phyloP scores from a whole-genome alignment of 345 rosid genomes.

The Corchorus capsularis region DNA sequence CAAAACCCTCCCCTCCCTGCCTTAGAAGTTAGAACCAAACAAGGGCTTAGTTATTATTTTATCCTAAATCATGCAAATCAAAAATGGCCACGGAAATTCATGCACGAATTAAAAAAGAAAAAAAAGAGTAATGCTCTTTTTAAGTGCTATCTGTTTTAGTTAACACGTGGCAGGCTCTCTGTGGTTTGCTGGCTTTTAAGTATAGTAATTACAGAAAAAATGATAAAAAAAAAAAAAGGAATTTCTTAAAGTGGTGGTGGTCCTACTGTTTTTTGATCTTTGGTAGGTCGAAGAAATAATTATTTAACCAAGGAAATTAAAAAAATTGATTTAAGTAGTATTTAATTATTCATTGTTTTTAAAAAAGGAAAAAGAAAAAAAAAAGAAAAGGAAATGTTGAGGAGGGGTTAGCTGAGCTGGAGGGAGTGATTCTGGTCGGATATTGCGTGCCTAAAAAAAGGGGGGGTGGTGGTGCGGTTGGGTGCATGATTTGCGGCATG shows the following conservation, averaged over 20 bases:
- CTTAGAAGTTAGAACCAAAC: no score
- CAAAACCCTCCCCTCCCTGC: neutral
- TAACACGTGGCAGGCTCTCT: neutral
- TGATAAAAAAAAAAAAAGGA: no score
- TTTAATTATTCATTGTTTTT: no score
- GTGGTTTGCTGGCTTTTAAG: neutral
- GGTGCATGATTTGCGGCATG: neutral
- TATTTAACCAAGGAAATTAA: no score
- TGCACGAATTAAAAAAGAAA: neutral
- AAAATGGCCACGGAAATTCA: constrained; percentile 20
- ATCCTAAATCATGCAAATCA: neutral
- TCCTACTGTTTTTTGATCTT: no score
- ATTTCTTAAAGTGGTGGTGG: neutral
- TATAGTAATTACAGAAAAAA: neutral
- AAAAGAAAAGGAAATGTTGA: neutral
- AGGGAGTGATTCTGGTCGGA: neutral
- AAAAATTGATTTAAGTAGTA: no score
- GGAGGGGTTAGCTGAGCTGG: neutral
- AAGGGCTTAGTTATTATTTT: neutral
- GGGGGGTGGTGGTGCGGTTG: constrained; percentile 1
- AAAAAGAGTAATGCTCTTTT: neutral
- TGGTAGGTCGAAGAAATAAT: no score
- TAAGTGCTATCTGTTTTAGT: neutral
- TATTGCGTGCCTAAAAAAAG: neutral
- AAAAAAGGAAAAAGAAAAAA: neutral